phyloP scores from a whole-genome alignment of 305 asterid genomes.

The Fraxinus greggii region DNA sequence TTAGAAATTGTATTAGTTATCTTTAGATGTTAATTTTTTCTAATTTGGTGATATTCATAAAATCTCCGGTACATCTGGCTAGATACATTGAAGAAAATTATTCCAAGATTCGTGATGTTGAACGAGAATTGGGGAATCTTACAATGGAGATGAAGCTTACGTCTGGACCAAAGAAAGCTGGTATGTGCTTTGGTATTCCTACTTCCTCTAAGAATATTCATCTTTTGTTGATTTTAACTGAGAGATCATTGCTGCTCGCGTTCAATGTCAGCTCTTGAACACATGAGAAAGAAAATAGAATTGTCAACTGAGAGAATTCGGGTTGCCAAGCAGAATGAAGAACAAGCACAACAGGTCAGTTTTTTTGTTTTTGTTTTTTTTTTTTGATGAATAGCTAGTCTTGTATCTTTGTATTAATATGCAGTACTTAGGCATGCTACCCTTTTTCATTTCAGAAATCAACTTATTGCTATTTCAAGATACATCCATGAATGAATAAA shows the following conservation, averaged over 20 bases:
- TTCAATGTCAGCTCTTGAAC: constrained; percentile 73
- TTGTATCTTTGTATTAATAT: constrained; percentile 17
- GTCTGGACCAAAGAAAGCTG: constrained; percentile 95
- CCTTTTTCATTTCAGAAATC: not conserved
- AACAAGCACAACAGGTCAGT: constrained; percentile 68
- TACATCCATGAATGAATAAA: not conserved
- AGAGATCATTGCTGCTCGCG: constrained; percentile 9
- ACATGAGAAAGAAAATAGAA: constrained; percentile 90
- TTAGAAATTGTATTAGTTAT: not conserved
- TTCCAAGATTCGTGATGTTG: constrained; percentile 95
- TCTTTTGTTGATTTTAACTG: constrained; percentile 14
- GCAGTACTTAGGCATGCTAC: not conserved
- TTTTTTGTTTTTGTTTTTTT: not conserved
- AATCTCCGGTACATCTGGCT: not conserved
- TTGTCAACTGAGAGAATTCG: constrained; percentile 72
- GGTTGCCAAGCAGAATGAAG: constrained; percentile 75
- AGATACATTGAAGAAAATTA: constrained; percentile 93
- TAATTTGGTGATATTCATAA: not conserved
- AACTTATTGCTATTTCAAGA: not conserved
- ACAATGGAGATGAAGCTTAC: constrained; percentile 93
- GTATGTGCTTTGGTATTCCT: constrained; percentile 36
- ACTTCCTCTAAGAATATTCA: constrained; percentile 11
- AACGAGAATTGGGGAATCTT: constrained; percentile 76
- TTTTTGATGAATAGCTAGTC: not conserved
- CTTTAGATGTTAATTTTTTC: not conserved